phyloP scores from a whole-genome alignment of 768 basidiomycete genomes.

The Trametes cubensis region DNA sequence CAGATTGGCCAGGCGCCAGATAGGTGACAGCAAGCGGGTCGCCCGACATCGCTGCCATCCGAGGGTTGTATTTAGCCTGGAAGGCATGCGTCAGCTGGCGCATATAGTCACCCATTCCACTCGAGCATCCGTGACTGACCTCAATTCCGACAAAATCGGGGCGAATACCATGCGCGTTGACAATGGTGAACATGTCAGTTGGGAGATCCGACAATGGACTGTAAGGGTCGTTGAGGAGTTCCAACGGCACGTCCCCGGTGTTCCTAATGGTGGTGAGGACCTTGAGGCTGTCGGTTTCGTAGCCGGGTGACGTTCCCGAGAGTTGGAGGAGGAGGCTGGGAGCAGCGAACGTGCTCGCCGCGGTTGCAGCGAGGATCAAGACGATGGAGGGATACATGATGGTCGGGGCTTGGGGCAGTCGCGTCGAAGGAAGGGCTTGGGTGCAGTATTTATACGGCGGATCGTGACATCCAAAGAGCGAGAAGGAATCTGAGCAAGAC shows the following conservation, averaged over 20 bases:
- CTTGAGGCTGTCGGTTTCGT: conserved; percentile 38
- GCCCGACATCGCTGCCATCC: conserved; percentile 33
- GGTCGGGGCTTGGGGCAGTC: not conserved
- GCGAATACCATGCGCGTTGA: conserved; percentile 32
- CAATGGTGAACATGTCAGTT: conserved; percentile 44
- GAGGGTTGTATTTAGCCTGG: conserved; percentile 40
- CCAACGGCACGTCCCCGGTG: conserved; percentile 44
- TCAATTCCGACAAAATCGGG: conserved; percentile 45
- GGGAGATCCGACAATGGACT: conserved; percentile 43
- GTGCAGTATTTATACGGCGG: not conserved
- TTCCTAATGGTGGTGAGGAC: conserved; percentile 45
- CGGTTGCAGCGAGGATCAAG: conserved; percentile 34
- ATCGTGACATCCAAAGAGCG: no score
- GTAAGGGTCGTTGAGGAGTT: conserved; percentile 46
- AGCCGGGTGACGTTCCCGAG: conserved; percentile 37
- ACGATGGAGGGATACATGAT: conserved; percentile 28
- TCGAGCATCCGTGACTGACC: conserved; percentile 17
- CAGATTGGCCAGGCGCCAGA: conserved; percentile 39
- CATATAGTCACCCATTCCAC: not conserved
- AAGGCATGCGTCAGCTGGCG: not conserved
- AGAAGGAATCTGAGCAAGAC: not conserved
- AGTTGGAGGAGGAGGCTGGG: conserved; percentile 38
- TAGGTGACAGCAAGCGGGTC: conserved; percentile 36
- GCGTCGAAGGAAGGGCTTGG: not conserved
- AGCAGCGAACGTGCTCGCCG: conserved; percentile 35